Evolutionary conservation across 768 basidiomycete genomes (phyloP).

Genomic region (Pleurotus cornucopiae): DNA sequence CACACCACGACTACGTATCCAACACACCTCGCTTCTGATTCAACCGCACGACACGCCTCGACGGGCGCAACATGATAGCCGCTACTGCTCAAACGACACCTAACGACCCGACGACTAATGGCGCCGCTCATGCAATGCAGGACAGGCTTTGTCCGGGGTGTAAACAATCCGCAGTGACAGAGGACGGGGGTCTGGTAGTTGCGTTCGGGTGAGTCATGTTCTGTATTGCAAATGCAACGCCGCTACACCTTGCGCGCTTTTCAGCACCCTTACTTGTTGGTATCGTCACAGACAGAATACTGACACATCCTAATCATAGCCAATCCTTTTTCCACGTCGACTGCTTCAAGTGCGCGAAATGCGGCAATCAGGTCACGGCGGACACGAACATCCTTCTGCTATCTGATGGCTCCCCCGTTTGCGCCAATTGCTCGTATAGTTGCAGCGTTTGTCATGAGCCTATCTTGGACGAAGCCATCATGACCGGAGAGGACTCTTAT

Average conservation of each 20-base stretch:
- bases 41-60: no score
- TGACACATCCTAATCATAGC: slow-evolving; percentile 31
- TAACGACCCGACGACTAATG: neutral
- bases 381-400: slow-evolving; percentile 97
- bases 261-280: no score
- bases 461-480: slow-evolving; percentile 98
- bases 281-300: neutral
- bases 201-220: slow-evolving; percentile 79
- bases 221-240: neutral
- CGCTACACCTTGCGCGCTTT: neutral
- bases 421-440: slow-evolving; percentile 88
- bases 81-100: neutral
- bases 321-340: slow-evolving; percentile 93
- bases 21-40: no score
- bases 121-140: slow-evolving; percentile 24
- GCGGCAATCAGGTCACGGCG: slow-evolving; percentile 85
- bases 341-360: slow-evolving; percentile 98
- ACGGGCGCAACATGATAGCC: neutral
- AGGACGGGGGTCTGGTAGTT: slow-evolving; percentile 84
- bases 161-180: slow-evolving; percentile 74
- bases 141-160: slow-evolving; percentile 80
- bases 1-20: neutral
- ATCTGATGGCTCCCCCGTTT: slow-evolving; percentile 97
- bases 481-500: slow-evolving; percentile 98
- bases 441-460: slow-evolving; percentile 93